Evolutionary conservation across 768 basidiomycete species (phyloP).

Genomic region (Rhodotorula kratochvilovae): DNA sequence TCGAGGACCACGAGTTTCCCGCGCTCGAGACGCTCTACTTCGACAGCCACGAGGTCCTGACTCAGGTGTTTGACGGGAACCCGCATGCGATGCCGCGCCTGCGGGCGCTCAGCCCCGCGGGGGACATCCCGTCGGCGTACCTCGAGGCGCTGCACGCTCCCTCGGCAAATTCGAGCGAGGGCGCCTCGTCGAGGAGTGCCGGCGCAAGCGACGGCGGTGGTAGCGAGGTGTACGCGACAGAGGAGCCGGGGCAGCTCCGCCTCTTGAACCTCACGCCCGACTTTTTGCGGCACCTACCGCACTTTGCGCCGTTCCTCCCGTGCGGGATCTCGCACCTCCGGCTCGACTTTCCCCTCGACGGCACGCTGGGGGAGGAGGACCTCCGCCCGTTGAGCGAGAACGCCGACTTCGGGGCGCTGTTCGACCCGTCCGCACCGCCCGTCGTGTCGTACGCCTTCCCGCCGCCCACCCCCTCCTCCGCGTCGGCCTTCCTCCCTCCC

Average conservation of each 20-base stretch:
- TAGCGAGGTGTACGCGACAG: too few species aligned
- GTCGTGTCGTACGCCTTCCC: not conserved
- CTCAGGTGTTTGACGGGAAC: not conserved
- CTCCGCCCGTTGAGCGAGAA: not conserved
- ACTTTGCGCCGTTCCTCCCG: not conserved
- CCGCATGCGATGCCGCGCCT: not conserved
- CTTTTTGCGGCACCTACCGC: not conserved
- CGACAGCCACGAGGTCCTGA: constrained; percentile 2
- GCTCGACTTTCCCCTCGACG: not conserved
- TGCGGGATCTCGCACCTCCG: not conserved
- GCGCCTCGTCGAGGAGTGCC: not conserved
- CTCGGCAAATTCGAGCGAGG: not conserved
- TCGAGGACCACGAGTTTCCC: not conserved
- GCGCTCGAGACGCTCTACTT: not conserved
- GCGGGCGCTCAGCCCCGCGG: not conserved
- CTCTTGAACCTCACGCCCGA: not conserved
- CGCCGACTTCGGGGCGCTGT: not conserved
- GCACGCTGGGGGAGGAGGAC: not conserved
- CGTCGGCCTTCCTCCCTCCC: not conserved
- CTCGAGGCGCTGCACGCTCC: not conserved
- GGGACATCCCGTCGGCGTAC: not conserved
- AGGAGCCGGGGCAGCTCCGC: not conserved
- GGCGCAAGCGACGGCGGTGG: too few species aligned
- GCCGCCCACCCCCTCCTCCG: not conserved
- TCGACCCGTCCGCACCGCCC: not conserved